Base-by-base conservation (phyloP, 1,284 basidiomycete genomes). In the Coniophora puteana region DNA sequence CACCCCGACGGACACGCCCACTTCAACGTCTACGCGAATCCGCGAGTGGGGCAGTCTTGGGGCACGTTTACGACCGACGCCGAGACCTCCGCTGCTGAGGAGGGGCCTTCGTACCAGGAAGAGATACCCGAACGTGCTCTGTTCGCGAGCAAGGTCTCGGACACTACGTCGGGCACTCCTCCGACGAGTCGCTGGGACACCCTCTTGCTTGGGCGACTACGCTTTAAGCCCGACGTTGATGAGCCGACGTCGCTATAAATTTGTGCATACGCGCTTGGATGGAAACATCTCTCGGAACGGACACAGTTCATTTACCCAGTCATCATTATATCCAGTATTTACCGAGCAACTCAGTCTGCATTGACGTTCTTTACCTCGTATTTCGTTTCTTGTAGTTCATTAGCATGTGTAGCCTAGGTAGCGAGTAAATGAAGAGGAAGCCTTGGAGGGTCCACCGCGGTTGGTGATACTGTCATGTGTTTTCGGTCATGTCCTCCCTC, bases 41-140 rank as follows among this genome's bases (percentile, higher is more conserved):
- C 72, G n/a, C 60, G 62, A 49, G 51, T 55, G 10, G 76, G 78
- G 25, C 60, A 75, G 37, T 69, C 74, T 1, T 88, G 84, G 84
- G 84, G 84, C n/a, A 67, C 70, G 17, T 87, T 86, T 52, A 74
- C 74, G 8, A 72, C 73, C 36, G 70, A 80, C 52, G 72, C 65
- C 1, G 67, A 71, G 14, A 44, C 68, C 22, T 58, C 67, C 12
- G 50, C 55, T 4, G 63, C 58, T 27, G 43, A 62, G 43, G 49
- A 54, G 36, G 63, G 72, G 35, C 64, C 70, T 17, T 54, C 58
- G 13, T 68, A 69, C 45, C 62, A 67, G 40, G 65, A 71, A 38
- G 64, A 69, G 4, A 56, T 65, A 13, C 56, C 58, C 32, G 59
- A 53, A n/a, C 52, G 60, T 30, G 52, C 60, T 3, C 50, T 61